phyloP scores from a whole-genome alignment of 139 green algal genomes.

The Closterium sp. region DNA sequence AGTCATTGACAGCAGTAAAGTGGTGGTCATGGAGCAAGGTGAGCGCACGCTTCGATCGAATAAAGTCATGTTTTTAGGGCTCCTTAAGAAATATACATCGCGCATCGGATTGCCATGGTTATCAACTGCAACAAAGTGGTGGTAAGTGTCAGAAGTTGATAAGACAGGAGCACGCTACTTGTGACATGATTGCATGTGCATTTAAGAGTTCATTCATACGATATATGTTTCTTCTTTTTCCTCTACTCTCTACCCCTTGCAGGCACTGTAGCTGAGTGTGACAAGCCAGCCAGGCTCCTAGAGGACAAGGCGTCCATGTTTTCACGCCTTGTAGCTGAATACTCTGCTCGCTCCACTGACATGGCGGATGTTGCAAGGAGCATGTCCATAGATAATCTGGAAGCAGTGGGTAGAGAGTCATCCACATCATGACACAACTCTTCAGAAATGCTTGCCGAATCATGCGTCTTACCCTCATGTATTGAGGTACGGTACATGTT shows the following conservation, averaged over 20 bases:
- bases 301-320: constrained; percentile 6
- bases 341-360: neutral
- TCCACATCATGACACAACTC: neutral
- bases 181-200: neutral
- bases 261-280: neutral
- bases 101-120: neutral
- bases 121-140: neutral
- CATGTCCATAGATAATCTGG: neutral
- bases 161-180: too few species aligned
- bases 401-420: neutral
- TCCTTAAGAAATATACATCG: neutral
- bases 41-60: too few species aligned
- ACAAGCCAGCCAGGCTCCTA: neutral
- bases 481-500: too few species aligned
- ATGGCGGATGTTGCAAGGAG: neutral
- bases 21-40: constrained; percentile 32
- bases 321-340: neutral
- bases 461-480: too few species aligned
- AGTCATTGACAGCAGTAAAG: constrained; percentile 62
- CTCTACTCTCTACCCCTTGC: neutral
- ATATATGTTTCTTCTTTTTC: too few species aligned
- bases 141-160: neutral
- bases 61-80: too few species aligned
- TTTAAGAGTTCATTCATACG: too few species aligned
- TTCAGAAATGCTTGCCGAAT: too few species aligned